These are phyloP conservation scores for Dryas alaskensis DNA, from an alignment of 306 rosid species.

Conservation along the genomic window DNA sequence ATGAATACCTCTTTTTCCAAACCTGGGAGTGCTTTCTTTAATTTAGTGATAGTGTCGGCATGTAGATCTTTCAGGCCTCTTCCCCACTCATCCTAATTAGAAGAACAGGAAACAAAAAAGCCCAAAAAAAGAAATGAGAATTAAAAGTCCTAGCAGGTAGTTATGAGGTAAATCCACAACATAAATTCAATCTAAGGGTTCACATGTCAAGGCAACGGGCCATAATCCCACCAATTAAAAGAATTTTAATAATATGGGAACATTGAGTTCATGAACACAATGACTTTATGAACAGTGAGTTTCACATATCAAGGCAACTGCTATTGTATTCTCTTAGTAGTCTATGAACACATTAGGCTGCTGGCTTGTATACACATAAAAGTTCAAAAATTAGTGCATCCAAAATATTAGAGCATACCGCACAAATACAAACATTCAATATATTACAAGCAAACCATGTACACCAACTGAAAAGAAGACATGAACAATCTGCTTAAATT, in stretches of 20 bases:
- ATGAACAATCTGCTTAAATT: neutral
- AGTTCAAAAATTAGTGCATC: neutral
- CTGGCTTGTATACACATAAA: neutral
- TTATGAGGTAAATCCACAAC: neutral
- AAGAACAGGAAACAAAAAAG: neutral
- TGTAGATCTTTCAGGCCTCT: conserved; percentile 54
- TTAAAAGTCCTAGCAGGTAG: neutral
- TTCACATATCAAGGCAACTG: neutral
- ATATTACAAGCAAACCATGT: neutral
- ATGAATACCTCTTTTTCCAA: conserved; percentile 54
- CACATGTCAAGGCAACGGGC: neutral
- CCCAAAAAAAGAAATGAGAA: neutral
- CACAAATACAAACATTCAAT: neutral
- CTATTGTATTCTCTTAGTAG: neutral
- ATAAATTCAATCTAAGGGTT: neutral
- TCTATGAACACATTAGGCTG: neutral
- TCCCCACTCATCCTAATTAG: conserved; percentile 67
- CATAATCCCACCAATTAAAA: neutral
- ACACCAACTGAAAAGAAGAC: neutral
- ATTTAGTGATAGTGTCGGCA: conserved; percentile 40
- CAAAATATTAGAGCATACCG: neutral
- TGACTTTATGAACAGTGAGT: no score
- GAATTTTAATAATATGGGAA: neutral
- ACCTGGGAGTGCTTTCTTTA: conserved; percentile 46
- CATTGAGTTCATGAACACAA: no score